A percentile compares a stretch with the other conserved stretches of the same genome.
phyloP scores from a whole-genome alignment of 345 rosid species.

The Dimocarpus longan region DNA sequence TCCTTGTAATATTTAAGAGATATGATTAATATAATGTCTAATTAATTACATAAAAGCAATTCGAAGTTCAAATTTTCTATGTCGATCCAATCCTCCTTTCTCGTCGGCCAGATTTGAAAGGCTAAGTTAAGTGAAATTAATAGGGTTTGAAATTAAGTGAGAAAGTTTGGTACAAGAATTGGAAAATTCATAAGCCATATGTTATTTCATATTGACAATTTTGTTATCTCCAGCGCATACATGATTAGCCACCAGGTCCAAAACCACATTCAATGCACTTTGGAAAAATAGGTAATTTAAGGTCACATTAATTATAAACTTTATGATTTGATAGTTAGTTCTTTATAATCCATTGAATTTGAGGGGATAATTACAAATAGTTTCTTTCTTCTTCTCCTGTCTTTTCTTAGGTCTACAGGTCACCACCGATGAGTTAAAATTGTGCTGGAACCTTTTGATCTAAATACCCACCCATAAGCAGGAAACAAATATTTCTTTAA shows the following conservation, averaged over 20 bases:
- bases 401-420: too few species aligned
- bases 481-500: too few species aligned
- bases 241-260: neutral
- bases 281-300: neutral
- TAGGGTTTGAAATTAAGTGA: neutral
- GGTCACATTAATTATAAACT: too few species aligned
- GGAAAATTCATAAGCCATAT: neutral
- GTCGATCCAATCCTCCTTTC: neutral
- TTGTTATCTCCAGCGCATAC: neutral
- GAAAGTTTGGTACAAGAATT: conserved; percentile 4
- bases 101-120: neutral
- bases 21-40: neutral
- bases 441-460: too few species aligned
- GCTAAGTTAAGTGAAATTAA: neutral
- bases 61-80: neutral
- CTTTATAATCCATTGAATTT: too few species aligned
- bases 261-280: neutral
- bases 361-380: too few species aligned
- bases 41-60: neutral
- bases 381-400: too few species aligned
- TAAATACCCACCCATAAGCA: too few species aligned
- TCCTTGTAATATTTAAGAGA: too few species aligned
- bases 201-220: conserved; percentile 1
- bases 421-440: too few species aligned
- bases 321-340: too few species aligned